Evolutionary conservation across 441 rosid species (phyloP).

Genomic region (Adansonia madagascariensis): DNA sequence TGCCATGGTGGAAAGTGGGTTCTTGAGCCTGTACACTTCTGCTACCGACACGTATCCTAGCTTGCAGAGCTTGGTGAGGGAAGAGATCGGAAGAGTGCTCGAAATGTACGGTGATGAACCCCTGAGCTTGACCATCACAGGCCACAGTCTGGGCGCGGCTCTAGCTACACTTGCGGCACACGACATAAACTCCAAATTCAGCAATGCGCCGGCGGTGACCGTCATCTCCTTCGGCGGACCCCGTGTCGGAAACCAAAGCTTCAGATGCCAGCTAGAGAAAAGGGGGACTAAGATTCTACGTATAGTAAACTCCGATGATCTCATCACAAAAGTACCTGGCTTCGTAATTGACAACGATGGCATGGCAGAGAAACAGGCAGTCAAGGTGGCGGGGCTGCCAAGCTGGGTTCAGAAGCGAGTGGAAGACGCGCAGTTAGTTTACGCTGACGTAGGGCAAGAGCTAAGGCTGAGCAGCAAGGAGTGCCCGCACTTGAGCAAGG

Average conservation of each 20-base stretch:
- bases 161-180: conserved; percentile 42
- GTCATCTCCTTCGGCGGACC: conserved; percentile 58
- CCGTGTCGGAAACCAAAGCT: conserved; percentile 48
- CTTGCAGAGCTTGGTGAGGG: conserved; percentile 39
- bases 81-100: conserved; percentile 38
- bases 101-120: conserved; percentile 43
- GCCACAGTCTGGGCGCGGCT: conserved; percentile 45
- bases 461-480: conserved; percentile 44
- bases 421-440: conserved; percentile 36
- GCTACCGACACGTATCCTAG: conserved; percentile 34
- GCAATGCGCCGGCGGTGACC: conserved; percentile 39
- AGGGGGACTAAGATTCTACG: conserved; percentile 45
- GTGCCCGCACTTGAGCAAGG: conserved; percentile 37
- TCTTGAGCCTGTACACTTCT: conserved; percentile 51
- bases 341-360: conserved; percentile 42
- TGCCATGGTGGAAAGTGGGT: conserved; percentile 56
- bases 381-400: conserved; percentile 26
- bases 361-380: conserved; percentile 4
- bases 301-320: conserved; percentile 51
- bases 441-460: conserved; percentile 53
- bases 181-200: conserved; percentile 37
- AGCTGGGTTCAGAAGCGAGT: conserved; percentile 38
- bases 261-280: conserved; percentile 41
- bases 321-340: conserved; percentile 53
- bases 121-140: conserved; percentile 52